These are phyloP conservation scores for Ceratocystis ficicola DNA, from an alignment of 2,329 filamentous ascomycete species.

Conservation along the genomic window DNA sequence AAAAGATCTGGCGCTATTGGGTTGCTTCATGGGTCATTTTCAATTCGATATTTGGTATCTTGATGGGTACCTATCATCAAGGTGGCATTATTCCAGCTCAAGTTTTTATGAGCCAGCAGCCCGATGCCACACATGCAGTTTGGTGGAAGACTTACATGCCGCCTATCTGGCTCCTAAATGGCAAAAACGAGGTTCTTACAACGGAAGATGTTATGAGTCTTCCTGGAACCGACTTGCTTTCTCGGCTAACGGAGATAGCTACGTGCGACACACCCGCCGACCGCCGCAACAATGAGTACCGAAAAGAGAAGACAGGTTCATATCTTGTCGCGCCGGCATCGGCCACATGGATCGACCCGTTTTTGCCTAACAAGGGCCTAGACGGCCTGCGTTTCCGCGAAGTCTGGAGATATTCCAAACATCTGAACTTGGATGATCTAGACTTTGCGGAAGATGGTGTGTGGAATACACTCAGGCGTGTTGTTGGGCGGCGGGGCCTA, in stretches of 20 bases:
- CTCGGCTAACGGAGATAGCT: slow-evolving; percentile 45
- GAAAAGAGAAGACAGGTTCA: slow-evolving; percentile 50
- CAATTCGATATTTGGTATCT: slow-evolving; percentile 52
- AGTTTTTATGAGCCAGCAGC: slow-evolving; percentile 58
- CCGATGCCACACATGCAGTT: slow-evolving; percentile 55
- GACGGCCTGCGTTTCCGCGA: slow-evolving; percentile 53
- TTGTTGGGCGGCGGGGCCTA: slow-evolving; percentile 51
- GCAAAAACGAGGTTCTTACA: slow-evolving; percentile 57
- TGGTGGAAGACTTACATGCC: slow-evolving; percentile 86
- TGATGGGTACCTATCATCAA: slow-evolving; percentile 77
- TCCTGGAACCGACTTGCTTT: slow-evolving; percentile 46
- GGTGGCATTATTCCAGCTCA: slow-evolving; percentile 66
- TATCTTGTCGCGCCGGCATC: slow-evolving; percentile 64
- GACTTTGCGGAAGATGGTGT: slow-evolving; percentile 68
- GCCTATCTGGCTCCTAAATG: slow-evolving; percentile 66
- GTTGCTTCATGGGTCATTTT: slow-evolving; percentile 54
- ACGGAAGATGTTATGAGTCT: slow-evolving; percentile 67
- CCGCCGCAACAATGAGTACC: slow-evolving; percentile 42
- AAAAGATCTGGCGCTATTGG: slow-evolving; percentile 42
- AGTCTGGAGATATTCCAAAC: slow-evolving; percentile 54
- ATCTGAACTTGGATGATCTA: slow-evolving; percentile 68
- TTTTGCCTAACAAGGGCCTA: slow-evolving; percentile 45
- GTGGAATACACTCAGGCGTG: slow-evolving; percentile 55
- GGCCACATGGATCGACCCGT: slow-evolving; percentile 55
- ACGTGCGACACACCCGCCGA: slow-evolving; percentile 51